Evolutionary conservation across 805 yeast genomes (phyloP), one percentile per base, ranked within the genome.

Genomic region (Allodekkera sacchari): DNA sequence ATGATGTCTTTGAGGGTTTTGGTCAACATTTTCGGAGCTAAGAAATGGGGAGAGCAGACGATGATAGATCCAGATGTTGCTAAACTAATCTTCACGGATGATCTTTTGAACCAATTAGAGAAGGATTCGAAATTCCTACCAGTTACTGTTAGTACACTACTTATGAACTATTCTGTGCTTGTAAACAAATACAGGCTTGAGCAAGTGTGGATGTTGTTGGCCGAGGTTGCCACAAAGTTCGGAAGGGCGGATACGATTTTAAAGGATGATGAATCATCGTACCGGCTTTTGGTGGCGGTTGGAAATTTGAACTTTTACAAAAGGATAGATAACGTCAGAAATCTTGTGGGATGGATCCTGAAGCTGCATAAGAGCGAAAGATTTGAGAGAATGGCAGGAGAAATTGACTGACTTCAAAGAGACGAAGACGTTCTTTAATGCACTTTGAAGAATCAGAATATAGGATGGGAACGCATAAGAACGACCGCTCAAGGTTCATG

Each of bases 181-280:
- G 45, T 58, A 4, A 40, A 52, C 7, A 56, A 53, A 33, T 51
- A 49, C 18, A 48, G 55, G 11, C 45, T 52, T 7, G 14, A 32
- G 5, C n/a, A n/a, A n/a, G n/a, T n/a, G n/a, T n/a, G n/a, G n/a
- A 55, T 49, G 18, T 57, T 33, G 38, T 55, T 2, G 53, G 36
- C 39, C 0, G 51, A 51, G 18, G 52, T 49, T 28, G 55, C 52
- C 4, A 41, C 44, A 10, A 36, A 32, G 7, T 22, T 47, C 12
- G 43, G 45, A 27, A 30, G 27, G n/a, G 41, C 39, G 11, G 28
- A 41, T 5, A 32, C 30, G 1, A 18, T 48, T 7, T 12, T 42
- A 3, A 44, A 56, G 1, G 69, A 69, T 23, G 67, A 74, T 24
- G 95, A 83, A 52, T 72, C 87, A 3, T 71, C 75, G 0, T 83